These are phyloP conservation scores for Quillaja saponaria DNA, from an alignment of 306 rosid species.

Conservation along the genomic window DNA sequence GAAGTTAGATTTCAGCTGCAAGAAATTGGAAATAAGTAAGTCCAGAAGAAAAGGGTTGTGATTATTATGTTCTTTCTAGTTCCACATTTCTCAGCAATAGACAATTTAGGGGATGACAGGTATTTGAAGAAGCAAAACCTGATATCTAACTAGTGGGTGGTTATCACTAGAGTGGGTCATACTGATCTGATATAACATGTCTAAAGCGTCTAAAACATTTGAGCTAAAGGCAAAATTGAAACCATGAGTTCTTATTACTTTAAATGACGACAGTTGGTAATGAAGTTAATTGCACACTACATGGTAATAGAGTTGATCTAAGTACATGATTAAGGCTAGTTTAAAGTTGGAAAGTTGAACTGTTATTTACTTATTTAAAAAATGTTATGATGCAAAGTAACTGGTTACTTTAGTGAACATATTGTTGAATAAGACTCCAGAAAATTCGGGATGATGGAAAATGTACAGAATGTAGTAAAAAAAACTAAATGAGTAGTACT, in stretches of 20 bases:
- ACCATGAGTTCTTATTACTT: no score
- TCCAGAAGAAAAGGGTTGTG: conserved; percentile 21
- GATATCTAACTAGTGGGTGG: no score
- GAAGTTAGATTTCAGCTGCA: conserved; percentile 10
- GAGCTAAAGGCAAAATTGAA: no score
- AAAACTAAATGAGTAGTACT: no score
- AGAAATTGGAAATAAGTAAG: neutral
- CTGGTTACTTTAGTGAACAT: neutral
- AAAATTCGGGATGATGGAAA: neutral
- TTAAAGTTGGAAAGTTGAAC: neutral
- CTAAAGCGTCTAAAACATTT: no score
- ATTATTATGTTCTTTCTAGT: neutral
- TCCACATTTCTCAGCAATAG: conserved; percentile 2
- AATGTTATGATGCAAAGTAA: neutral
- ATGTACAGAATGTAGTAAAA: no score
- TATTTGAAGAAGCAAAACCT: neutral
- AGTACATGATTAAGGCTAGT: neutral
- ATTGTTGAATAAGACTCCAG: neutral
- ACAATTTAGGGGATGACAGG: neutral
- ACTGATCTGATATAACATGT: no score
- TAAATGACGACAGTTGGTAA: no score
- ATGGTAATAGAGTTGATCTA: neutral
- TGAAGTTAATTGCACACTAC: neutral
- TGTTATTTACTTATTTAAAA: neutral
- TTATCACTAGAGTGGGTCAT: no score